These are phyloP conservation scores for Tephrocybe sp. DNA, from an alignment of 768 basidiomycete genomes.

Conservation along the genomic window DNA sequence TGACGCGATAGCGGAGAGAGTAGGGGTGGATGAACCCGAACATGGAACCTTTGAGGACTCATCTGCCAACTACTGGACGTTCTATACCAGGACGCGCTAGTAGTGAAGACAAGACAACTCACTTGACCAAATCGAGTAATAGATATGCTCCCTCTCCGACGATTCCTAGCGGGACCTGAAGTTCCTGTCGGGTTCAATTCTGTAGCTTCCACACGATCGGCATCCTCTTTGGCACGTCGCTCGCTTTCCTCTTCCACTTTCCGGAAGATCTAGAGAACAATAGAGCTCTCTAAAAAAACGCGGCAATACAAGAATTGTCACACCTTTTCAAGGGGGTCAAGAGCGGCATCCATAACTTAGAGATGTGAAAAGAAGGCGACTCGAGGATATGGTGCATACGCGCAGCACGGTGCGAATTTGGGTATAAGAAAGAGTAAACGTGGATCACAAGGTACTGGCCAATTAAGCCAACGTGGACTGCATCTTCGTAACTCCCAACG, in stretches of 20 bases:
- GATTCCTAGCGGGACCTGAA: constrained; percentile 30
- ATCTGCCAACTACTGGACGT: constrained; percentile 20
- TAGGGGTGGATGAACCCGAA: constrained; percentile 31
- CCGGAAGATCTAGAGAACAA: constrained; percentile 15
- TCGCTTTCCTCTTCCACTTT: constrained; percentile 19
- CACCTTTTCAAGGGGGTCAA: constrained; percentile 19
- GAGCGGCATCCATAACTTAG: constrained; percentile 11
- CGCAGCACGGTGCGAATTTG: background rate
- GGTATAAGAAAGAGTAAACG: constrained; percentile 5
- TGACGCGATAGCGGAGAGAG: constrained; percentile 38
- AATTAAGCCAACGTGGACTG: constrained; percentile 5
- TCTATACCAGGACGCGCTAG: constrained; percentile 15
- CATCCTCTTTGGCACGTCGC: constrained; percentile 15
- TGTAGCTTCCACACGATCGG: background rate
- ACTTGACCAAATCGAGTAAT: constrained; percentile 66
- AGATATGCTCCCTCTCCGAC: constrained; percentile 53
- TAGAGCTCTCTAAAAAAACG: background rate
- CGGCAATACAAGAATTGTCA: background rate
- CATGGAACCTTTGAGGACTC: constrained; percentile 21
- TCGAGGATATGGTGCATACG: constrained; percentile 3
- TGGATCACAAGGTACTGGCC: background rate
- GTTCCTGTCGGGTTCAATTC: background rate
- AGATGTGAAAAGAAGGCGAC: background rate
- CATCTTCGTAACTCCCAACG: constrained; percentile 9
- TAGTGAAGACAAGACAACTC: constrained; percentile 14